Evolutionary conservation across 2,329 filamentous ascomycete species (phyloP), one percentile per base, ranked within the genome.

Genomic region (Cryphonectria radicalis): DNA sequence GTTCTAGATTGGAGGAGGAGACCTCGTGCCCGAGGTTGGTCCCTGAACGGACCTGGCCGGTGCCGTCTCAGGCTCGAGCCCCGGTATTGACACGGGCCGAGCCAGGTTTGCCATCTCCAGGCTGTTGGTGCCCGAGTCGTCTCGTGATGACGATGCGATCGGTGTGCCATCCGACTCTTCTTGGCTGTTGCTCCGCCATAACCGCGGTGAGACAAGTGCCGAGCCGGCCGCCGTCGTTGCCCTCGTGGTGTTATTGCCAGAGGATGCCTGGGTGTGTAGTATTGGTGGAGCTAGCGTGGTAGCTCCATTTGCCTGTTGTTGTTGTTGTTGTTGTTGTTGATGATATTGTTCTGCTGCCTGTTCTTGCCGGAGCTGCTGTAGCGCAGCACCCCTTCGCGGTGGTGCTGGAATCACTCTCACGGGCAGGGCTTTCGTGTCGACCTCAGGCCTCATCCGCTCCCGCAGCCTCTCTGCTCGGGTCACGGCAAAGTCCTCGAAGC

Each of bases 361-460:
- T 72, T 90, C 88, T 71, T 89, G 87, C 2, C 89, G 78, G 10
- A 90, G 82, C 68, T 86, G 84, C n/a, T 86, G 85, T 4, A 90
- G 77, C 63, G 87, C 86, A 0, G 86, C 84, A 6, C 88, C 88
- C 70, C 84, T 82, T n/a, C 89, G 84, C 50, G 85, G 84, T 25
- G 89, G 89, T 0, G 89, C 88, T 3, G 89, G 89, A 19, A 91
- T 90, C 10, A 90, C 85, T 25, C 84, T 88, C 1, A 89, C 84
- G 1, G 89, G 88, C 25, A 91, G 80, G 72, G 84, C 85, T 28
- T 86, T 86, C 1, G 85, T 88, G 74, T 88, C 85, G 0, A 85
- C 83, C 0, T 84, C 85, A 13, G 88, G 85, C 14, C 86, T 82
- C 63, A 89, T 83, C 70, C 82, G 85, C 69, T 91, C 89, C 13